Percentiles rank a stretch among this genome's conserved stretches.
phyloP scores from a whole-genome alignment of 2,329 filamentous ascomycete species.

The Raffaelea deltoideospora region DNA sequence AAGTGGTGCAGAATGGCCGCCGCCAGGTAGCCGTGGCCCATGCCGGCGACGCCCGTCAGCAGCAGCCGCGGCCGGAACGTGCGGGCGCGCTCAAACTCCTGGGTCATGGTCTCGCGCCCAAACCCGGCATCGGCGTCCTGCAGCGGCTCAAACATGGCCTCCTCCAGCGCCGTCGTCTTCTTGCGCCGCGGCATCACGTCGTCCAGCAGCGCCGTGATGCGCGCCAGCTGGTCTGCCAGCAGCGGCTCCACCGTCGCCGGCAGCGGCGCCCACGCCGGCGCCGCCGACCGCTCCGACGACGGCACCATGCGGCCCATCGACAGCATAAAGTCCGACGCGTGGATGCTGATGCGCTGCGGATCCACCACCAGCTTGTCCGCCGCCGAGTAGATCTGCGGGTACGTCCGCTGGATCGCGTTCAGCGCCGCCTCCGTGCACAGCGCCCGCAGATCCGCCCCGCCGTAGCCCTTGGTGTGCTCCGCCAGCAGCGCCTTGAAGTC shows the following conservation, averaged over 20 bases:
- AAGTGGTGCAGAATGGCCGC: constrained; percentile 78
- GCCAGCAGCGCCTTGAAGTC: constrained; percentile 73
- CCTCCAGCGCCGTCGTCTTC: constrained; percentile 76
- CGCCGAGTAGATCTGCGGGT: constrained; percentile 89
- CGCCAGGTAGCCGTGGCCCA: constrained; percentile 86
- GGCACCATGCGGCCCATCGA: constrained; percentile 93
- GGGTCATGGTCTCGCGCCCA: constrained; percentile 57
- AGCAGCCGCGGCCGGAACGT: constrained; percentile 81
- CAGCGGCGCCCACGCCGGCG: constrained; percentile 69
- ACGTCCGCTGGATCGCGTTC: constrained; percentile 89
- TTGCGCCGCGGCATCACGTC: constrained; percentile 72
- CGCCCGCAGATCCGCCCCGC: constrained; percentile 85
- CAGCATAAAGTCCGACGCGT: constrained; percentile 92
- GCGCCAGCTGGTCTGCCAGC: constrained; percentile 53
- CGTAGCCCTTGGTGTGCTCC: constrained; percentile 79
- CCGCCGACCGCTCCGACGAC: constrained; percentile 80
- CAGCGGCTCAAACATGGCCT: constrained; percentile 82
- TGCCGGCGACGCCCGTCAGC: constrained; percentile 66
- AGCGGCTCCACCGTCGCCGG: constrained; percentile 70
- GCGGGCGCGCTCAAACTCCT: constrained; percentile 74
- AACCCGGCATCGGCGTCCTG: constrained; percentile 74
- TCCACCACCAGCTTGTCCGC: constrained; percentile 83
- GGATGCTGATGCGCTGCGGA: constrained; percentile 66
- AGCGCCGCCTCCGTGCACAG: constrained; percentile 91
- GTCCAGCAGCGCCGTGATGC: constrained; percentile 56